A percentile compares a stretch with the other conserved stretches of the same genome.
Conservation (phyloP, 2,329 filamentous ascomycete species). For the Xylariaceae sp. region DNA sequence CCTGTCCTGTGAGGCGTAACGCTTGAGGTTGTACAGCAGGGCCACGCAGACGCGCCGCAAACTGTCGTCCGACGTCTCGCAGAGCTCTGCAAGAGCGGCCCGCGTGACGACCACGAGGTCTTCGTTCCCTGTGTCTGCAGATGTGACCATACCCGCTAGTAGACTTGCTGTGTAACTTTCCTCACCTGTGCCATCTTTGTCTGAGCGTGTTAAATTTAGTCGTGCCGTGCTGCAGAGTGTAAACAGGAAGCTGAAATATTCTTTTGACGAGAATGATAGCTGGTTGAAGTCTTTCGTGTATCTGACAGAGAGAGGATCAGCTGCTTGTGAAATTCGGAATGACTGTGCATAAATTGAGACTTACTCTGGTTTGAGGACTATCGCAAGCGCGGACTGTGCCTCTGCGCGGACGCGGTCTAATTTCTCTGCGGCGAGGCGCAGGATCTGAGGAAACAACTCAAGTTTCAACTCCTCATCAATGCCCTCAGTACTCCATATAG, state of each 20-base stretch:
- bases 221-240: constrained; percentile 37
- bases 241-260: constrained; percentile 56
- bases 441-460: constrained; percentile 45
- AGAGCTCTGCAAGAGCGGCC: constrained; percentile 57
- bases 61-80: constrained; percentile 37
- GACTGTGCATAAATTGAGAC: constrained; percentile 17
- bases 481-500: constrained; percentile 44
- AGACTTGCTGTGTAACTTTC: constrained; percentile 48
- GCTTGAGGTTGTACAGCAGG: constrained; percentile 51
- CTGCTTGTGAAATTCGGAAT: not conserved
- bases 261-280: constrained; percentile 53
- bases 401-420: constrained; percentile 77
- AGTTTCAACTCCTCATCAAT: constrained; percentile 27
- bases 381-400: constrained; percentile 52
- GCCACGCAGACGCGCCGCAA: constrained; percentile 45
- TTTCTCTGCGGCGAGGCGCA: constrained; percentile 80
- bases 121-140: constrained; percentile 74
- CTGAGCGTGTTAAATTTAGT: constrained; percentile 36
- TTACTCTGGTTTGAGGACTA: constrained; percentile 45
- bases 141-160: constrained; percentile 65
- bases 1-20: constrained; percentile 59
- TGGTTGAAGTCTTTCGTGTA: constrained; percentile 33
- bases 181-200: constrained; percentile 31
- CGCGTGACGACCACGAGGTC: constrained; percentile 67
- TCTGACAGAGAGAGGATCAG: constrained; percentile 30